Evolutionary conservation across 305 asterid species (phyloP), one percentile per base, ranked within the genome.

Genomic region (Caryopteris hybrid): DNA sequence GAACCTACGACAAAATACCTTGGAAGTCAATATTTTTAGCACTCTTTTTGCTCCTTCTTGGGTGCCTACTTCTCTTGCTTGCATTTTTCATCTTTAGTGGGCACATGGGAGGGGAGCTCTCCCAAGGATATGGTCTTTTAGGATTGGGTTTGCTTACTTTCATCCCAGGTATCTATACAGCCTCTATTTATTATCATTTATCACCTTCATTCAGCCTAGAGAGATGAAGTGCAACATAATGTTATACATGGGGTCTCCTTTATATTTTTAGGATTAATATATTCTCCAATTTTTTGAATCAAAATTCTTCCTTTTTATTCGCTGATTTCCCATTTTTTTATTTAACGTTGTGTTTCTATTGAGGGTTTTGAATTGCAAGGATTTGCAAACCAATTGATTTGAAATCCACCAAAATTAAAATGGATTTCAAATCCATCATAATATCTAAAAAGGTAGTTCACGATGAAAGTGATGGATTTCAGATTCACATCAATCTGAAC

Each of bases 11-110:
- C 74, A 85, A 76, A 75, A 63, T 94, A 62, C 97, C 99, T 17
- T 91, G 99, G 97, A 91, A 89, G 76, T 94, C 99, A 17, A 88
- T 91, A 71, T 39, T 71, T 64, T 88, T 94, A 13, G 99, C 99
- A 38, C 12, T 84, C 29, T 89, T 89, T 76, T 77, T 94, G 76
- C 96, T 94, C 58, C 76, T 81, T 54, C 91, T 94, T 16, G 99
- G 99, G 48, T 87, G 91, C 61, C 53, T 89, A 57, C 95, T 91
- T 72, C 87, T 91, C 72, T 78, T 85, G 68, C 84, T 94, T 63
- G 79, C 96, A 2, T 33, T 78, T 68, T 94, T 86, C 86, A 89
- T 91, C 76, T 80, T 91, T 86, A 81, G 92, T 6, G 95, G 97
- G 58, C 99, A 94, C 85, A 86, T 94, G 96, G 90, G 73, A 61